Percentiles rank a stretch among this genome's conserved stretches.
Conservation (phyloP, 345 rosid genomes). For the Citrus reticulata region DNA sequence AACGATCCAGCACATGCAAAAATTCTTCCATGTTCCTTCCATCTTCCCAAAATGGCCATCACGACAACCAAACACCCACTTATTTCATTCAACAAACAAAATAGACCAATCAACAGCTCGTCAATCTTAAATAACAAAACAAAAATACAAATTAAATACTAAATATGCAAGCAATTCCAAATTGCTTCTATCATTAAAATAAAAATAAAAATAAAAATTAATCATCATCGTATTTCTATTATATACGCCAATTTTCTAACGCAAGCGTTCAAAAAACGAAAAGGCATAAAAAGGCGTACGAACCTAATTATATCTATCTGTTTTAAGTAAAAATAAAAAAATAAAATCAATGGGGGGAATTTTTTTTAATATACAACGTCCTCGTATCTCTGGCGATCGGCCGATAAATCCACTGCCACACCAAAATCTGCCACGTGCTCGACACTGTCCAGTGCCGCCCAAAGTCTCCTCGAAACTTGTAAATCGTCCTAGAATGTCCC, state of each 20-base stretch:
- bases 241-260: background rate
- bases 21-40: background rate
- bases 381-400: background rate
- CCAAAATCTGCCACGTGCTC: background rate
- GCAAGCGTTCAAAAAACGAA: too few species aligned
- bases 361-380: background rate
- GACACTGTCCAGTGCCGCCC: too few species aligned
- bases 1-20: background rate
- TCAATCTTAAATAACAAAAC: background rate
- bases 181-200: background rate
- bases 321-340: background rate
- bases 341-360: background rate
- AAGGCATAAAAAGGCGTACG: background rate
- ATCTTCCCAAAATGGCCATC: background rate
- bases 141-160: too few species aligned
- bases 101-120: background rate
- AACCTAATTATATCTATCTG: background rate
- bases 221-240: background rate
- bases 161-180: background rate
- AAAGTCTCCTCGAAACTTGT: background rate
- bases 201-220: background rate
- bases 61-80: background rate
- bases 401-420: background rate
- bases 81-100: background rate
- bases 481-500: background rate